A percentile compares a stretch with the other conserved stretches of the same genome.
Conservation (phyloP, 805 yeast genomes). For the Candida loeiensis region DNA sequence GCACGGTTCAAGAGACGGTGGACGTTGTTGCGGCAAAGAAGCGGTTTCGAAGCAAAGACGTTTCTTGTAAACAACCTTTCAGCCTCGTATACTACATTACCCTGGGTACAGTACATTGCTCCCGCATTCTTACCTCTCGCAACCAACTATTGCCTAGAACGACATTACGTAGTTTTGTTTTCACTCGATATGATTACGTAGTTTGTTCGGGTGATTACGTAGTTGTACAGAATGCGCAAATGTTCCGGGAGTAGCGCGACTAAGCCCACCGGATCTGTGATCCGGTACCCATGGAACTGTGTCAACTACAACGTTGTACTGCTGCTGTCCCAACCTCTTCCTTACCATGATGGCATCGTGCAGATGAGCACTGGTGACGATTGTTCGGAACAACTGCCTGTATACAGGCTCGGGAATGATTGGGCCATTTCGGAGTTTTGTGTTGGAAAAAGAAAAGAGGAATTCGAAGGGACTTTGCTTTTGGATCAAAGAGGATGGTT, state of each 20-base stretch:
- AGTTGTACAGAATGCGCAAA: neutral
- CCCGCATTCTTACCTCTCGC: too few relatives aligned
- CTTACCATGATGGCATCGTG: too few relatives aligned
- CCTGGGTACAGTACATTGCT: too few relatives aligned
- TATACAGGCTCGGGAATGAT: neutral
- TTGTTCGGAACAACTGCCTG: conserved; percentile 4
- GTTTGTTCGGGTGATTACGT: conserved; percentile 1
- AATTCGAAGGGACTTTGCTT: neutral
- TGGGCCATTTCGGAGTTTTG: conserved; percentile 6
- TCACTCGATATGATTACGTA: too few relatives aligned
- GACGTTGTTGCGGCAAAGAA: too few relatives aligned
- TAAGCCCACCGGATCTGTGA: neutral
- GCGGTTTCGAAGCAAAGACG: too few relatives aligned
- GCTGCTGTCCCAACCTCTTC: too few relatives aligned
- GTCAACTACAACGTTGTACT: too few relatives aligned
- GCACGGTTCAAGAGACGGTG: too few relatives aligned
- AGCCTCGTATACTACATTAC: too few relatives aligned
- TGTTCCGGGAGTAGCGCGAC: neutral
- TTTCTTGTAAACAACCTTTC: too few relatives aligned
- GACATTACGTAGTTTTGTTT: conserved; percentile 1
- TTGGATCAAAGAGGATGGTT: neutral
- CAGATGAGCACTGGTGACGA: conserved; percentile 1
- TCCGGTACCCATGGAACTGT: too few relatives aligned
- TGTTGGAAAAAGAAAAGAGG: conserved; percentile 2
- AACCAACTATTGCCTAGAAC: neutral